A percentile compares a stretch with the other conserved stretches of the same genome.
These are phyloP conservation scores for Themeda triandra DNA, from an alignment of 176 grass and related monocot species.

Conservation along the genomic window DNA sequence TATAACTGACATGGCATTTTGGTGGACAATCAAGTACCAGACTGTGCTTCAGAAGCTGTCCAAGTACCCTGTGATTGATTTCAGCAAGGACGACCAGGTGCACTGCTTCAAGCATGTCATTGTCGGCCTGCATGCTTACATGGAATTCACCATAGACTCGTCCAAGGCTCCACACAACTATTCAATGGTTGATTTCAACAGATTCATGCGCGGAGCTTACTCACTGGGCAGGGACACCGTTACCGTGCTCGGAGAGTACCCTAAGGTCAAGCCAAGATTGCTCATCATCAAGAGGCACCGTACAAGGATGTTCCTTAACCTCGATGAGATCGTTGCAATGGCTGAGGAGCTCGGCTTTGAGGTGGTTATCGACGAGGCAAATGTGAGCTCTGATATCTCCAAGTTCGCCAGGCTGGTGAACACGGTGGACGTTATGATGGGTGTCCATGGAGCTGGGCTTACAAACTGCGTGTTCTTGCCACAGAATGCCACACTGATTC, in stretches of 20 bases:
- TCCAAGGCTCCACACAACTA: slow-evolving; percentile 31
- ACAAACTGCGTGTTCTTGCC: slow-evolving; percentile 69
- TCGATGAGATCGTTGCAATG: slow-evolving; percentile 42
- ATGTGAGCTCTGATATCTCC: slow-evolving; percentile 49
- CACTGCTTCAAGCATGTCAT: slow-evolving; percentile 67
- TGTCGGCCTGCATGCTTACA: slow-evolving; percentile 55
- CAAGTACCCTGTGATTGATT: slow-evolving; percentile 56
- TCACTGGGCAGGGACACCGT: slow-evolving; percentile 33
- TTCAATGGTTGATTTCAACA: slow-evolving; percentile 59
- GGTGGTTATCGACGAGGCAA: slow-evolving; percentile 60
- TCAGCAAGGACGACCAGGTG: slow-evolving; percentile 60
- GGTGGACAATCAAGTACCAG: slow-evolving; percentile 64
- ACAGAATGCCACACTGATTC: slow-evolving; percentile 56
- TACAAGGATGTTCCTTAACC: slow-evolving; percentile 58
- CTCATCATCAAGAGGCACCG: slow-evolving; percentile 65
- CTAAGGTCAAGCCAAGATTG: slow-evolving; percentile 48
- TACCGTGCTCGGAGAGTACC: slow-evolving; percentile 20
- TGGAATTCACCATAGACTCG: slow-evolving; percentile 70
- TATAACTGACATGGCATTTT: slow-evolving; percentile 39
- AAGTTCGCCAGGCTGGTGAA: slow-evolving; percentile 58
- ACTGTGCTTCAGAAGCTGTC: slow-evolving; percentile 50
- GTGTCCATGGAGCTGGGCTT: slow-evolving; percentile 66
- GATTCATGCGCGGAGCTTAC: slow-evolving; percentile 57
- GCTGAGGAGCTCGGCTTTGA: slow-evolving; percentile 66
- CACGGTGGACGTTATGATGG: slow-evolving; percentile 75